These are phyloP conservation scores for Alloascoidea hylecoeti DNA, from an alignment of 805 yeast species.

Conservation along the genomic window DNA sequence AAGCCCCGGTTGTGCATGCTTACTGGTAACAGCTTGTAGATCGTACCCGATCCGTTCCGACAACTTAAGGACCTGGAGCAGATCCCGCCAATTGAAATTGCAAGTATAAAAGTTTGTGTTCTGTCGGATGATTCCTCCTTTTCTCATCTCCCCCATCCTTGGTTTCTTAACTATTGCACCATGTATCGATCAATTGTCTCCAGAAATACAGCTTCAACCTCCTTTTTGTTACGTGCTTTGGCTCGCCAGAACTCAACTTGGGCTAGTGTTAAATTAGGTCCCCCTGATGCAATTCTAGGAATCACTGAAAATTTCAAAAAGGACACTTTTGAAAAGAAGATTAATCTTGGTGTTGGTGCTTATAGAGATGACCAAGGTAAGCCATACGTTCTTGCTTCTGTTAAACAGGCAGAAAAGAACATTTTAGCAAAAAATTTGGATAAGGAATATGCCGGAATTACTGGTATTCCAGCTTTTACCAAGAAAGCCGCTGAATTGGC, in stretches of 20 bases:
- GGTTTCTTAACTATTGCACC: too few species aligned
- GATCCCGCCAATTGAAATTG: too few species aligned
- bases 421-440: conserved; percentile 36
- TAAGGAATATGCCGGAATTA: conserved; percentile 81
- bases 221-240: neutral
- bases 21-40: too few species aligned
- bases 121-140: too few species aligned
- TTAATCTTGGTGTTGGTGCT: conserved; percentile 76
- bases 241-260: conserved; percentile 9
- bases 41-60: too few species aligned
- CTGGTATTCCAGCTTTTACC: conserved; percentile 61
- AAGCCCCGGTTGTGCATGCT: too few species aligned
- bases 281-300: conserved; percentile 82
- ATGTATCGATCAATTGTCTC: neutral
- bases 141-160: too few species aligned
- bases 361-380: conserved; percentile 80
- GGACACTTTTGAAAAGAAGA: conserved; percentile 35
- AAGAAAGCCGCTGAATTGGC: conserved; percentile 54
- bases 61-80: too few species aligned
- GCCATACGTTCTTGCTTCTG: conserved; percentile 80
- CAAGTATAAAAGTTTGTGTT: too few species aligned
- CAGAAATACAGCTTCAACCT: neutral
- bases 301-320: conserved; percentile 59
- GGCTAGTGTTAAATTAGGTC: conserved; percentile 37
- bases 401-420: conserved; percentile 45